phyloP scores from a whole-genome alignment of 2,329 filamentous ascomycete species.

The Alternaria sp. region DNA sequence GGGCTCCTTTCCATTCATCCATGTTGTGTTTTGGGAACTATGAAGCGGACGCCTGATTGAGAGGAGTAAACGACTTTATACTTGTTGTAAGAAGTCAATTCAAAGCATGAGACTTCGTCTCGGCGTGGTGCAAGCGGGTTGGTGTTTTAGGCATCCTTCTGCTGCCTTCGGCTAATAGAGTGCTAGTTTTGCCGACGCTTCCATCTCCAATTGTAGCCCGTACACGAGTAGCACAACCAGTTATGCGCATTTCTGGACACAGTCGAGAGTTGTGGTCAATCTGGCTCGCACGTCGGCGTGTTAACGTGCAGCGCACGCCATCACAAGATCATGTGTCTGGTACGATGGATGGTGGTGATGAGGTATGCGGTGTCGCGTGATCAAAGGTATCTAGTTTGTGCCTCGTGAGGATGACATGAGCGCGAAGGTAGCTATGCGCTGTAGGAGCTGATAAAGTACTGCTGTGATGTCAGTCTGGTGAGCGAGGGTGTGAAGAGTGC shows the following conservation, averaged over 20 bases:
- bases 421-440: slow-evolving; percentile 43
- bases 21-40: background rate
- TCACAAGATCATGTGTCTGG: background rate
- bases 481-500: background rate
- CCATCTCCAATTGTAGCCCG: background rate
- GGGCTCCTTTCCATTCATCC: background rate
- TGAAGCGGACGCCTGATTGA: background rate
- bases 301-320: background rate
- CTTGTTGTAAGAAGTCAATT: background rate
- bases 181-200: background rate
- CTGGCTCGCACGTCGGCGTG: background rate
- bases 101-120: slow-evolving; percentile 4
- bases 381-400: slow-evolving; percentile 12
- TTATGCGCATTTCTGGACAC: background rate
- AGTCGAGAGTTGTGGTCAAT: background rate
- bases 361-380: background rate
- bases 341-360: background rate
- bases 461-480: slow-evolving; percentile 23
- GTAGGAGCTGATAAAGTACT: slow-evolving; percentile 68
- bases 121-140: background rate
- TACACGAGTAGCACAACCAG: background rate
- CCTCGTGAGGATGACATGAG: background rate
- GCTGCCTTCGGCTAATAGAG: background rate
- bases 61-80: background rate
- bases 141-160: background rate